Conservation (phyloP, 169 alveolate genomes). For the Neospora caninum region DNA sequence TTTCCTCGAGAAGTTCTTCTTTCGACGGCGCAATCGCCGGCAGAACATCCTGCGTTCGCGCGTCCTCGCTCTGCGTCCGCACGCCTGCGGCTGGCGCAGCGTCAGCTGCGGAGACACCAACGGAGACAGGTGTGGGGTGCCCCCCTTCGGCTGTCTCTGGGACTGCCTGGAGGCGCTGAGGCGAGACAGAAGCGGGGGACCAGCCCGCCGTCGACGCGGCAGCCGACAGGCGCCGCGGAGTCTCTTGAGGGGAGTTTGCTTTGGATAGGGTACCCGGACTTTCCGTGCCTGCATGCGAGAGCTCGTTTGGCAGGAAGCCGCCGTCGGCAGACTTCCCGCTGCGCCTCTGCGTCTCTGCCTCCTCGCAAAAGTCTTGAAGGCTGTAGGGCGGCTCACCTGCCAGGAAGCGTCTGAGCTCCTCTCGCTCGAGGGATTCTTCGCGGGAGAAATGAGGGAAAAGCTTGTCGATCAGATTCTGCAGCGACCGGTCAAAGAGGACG, state of each 20-base stretch:
- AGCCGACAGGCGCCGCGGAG: no score
- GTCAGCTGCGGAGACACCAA: not conserved
- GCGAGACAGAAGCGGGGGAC: no score
- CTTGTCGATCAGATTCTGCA: constrained; percentile 76
- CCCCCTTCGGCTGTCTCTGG: no score
- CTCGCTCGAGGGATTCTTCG: constrained; percentile 64
- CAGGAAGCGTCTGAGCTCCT: constrained; percentile 62
- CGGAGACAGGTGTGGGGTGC: no score
- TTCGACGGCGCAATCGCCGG: constrained; percentile 49
- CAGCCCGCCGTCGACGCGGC: no score
- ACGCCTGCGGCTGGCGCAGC: constrained; percentile 31
- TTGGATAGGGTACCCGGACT: no score
- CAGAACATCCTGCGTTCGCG: constrained; percentile 7
- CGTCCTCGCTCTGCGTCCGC: not conserved
- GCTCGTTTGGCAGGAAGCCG: no score
- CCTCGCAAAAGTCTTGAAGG: constrained; percentile 25
- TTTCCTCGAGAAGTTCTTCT: constrained; percentile 53
- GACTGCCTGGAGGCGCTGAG: no score
- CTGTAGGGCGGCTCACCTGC: not conserved
- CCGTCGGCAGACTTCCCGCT: no score
- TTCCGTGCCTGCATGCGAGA: no score
- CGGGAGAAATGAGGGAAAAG: constrained; percentile 74
- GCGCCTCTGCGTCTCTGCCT: not conserved
- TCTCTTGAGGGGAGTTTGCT: no score
- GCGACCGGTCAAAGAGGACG: constrained; percentile 72